Percentiles rank a stretch among this genome's conserved stretches.
Evolutionary conservation across 441 rosid species (phyloP).

Genomic region (Metrosideros polymorpha): DNA sequence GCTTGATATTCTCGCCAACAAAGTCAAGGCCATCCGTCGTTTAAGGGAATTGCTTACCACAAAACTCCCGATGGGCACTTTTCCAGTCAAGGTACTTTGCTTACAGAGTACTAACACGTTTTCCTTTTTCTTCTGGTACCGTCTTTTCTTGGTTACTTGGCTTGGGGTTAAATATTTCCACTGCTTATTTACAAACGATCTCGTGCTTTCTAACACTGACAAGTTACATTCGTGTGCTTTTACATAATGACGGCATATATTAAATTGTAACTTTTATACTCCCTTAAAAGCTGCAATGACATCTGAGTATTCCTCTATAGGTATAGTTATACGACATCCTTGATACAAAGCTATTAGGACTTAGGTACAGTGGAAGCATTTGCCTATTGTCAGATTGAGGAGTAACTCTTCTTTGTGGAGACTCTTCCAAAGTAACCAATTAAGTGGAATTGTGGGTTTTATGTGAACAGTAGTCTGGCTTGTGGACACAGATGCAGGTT

Average conservation of each 20-base stretch:
- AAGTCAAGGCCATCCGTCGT: constrained; percentile 96
- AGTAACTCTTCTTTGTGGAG: neutral
- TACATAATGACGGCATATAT: neutral
- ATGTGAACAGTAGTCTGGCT: neutral
- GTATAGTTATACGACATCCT: neutral
- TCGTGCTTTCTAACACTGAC: neutral
- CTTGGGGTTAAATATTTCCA: neutral
- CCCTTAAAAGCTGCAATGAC: neutral
- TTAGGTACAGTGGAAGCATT: neutral
- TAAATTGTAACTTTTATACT: neutral
- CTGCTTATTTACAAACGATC: neutral
- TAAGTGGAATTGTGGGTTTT: neutral
- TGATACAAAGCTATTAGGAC: neutral
- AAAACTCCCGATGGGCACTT: constrained; percentile 87
- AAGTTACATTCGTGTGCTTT: neutral
- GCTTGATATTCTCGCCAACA: constrained; percentile 96
- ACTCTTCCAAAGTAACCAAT: neutral
- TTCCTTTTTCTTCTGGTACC: neutral
- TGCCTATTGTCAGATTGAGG: neutral
- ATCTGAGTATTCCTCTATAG: neutral
- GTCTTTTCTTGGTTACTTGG: neutral
- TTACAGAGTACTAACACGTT: neutral
- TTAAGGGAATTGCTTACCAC: constrained; percentile 90
- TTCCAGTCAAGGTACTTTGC: constrained; percentile 79
- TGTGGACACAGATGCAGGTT: neutral